Evolutionary conservation across 2,329 filamentous ascomycete species (phyloP).

Genomic region (Claviceps citrina): DNA sequence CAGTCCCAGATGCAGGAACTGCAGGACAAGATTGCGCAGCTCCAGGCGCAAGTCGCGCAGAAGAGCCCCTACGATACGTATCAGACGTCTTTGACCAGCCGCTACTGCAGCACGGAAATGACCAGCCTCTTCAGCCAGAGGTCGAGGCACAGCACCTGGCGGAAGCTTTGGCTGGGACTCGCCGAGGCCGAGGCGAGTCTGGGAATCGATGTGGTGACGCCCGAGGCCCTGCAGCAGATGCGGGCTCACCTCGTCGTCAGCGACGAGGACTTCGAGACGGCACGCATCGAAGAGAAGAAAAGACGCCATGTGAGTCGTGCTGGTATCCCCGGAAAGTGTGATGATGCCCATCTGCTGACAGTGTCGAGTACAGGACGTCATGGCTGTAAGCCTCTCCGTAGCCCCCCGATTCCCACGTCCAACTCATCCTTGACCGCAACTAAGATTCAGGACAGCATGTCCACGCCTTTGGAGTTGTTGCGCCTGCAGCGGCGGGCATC

Average conservation of each 20-base stretch:
- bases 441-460: conserved; percentile 36
- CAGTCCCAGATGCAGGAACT: conserved; percentile 7
- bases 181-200: conserved; percentile 72
- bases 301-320: conserved; percentile 35
- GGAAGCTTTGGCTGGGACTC: conserved; percentile 71
- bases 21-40: conserved; percentile 6
- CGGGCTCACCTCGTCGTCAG: conserved; percentile 56
- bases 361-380: conserved; percentile 28
- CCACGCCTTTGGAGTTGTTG: conserved; percentile 56
- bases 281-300: conserved; percentile 60
- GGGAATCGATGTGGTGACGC: conserved; percentile 53
- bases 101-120: conserved; percentile 66
- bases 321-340: background rate
- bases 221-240: conserved; percentile 65
- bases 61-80: conserved; percentile 21
- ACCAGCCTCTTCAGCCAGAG: conserved; percentile 64
- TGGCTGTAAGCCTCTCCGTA: conserved; percentile 31
- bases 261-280: conserved; percentile 62
- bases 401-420: background rate
- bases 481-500: conserved; percentile 64
- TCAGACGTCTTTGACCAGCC: conserved; percentile 52
- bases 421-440: background rate
- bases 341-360: conserved; percentile 5
- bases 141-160: conserved; percentile 62
- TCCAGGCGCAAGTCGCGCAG: conserved; percentile 5